Evolutionary conservation across 257 asterid genomes (phyloP), one percentile per base, ranked within the genome.

Genomic region (Nicotiana sylvestris): DNA sequence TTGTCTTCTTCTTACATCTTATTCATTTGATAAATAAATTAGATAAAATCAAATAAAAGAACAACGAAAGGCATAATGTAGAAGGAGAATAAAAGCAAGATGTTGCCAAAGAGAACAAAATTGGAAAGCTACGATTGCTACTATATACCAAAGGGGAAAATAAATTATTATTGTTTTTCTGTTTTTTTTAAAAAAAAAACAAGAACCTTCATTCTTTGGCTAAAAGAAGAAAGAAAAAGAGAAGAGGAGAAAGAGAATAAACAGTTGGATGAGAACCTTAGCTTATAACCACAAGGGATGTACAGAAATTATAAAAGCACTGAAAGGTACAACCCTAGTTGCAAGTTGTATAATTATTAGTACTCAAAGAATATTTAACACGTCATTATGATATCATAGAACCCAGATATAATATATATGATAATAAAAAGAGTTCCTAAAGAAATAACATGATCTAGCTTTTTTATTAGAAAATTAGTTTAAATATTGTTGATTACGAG

Each of bases 181-280:
- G 35, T 32, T 32, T 32, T 8, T 43, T 43, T 43, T 49, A 7
- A 74, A 57, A 51, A 25, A 58, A 49, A 25, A 74, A 27, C 3
- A 49, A 13, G 60, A 25, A 43, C 46, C 16, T 76, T 15, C 61
- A 76, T 76, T 76, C 16, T 76, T 25, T 51, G 64, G 60, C 37
- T 25, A 51, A 27, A 76, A 8, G 29, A 3, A 15, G 27, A 25
- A 25, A 7, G 58, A 15, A 49, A 1, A 74, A 27, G 33, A 72
- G 13, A 46, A 9, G 30, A 49, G 29, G 27, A 32, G 80, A 51
- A 39, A 17, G 62, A 76, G 80, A 76, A 76, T 76, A 51, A 51
- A 76, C 29, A 76, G 29, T 76, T 76, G 80, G 64, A 51, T 76
- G 64, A 76, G 80, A 76, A 74, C 58, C 58, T 53, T 53, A 53